Base-by-base conservation (phyloP, 768 basidiomycete genomes). In the Mycena rosella region DNA sequence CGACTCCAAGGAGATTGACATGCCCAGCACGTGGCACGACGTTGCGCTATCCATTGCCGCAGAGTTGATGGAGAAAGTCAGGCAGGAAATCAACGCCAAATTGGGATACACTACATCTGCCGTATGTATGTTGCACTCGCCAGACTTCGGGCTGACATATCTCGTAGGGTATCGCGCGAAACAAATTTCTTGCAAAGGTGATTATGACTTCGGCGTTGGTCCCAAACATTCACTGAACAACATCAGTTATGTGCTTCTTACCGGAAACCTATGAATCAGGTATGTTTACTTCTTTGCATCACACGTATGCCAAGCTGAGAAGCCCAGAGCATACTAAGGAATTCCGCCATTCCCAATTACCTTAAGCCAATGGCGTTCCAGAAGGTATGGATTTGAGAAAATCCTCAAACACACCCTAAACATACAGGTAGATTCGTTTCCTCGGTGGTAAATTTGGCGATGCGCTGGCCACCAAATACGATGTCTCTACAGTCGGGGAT, bases 71-170 rank as follows among this genome's bases (percentile, higher is more conserved):
- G 78, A 81, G n/a, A 88, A 86, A 63, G 86, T 93, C 49, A 84
- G 96, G 69, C 82, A 83, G 58, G 88, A 90, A 57, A 89, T 99
- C 11, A 83, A 84, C 57, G 79, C 81, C 27, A 85, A 87, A 72
- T 84, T 99, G 30, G 93, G 95, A 18, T 99, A 99, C 74, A 96
- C 95, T n/a, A 95, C 92, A 47, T 96, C 95, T 57, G 96, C 96
- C 15, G 96, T 96, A 72, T 71, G 91, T 81, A 36, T 2, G 3
- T 15, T 40, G 14, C 13, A 30, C 56, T 53, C 40, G 2, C 20
- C 17, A 34, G n/a, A 8, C 5, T 27, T 27, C n/a, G 9, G n/a
- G 22, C 42, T 61, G 29, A 60, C 42, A 22, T 11, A 5, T 29
- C 2, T 17, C 36, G 11, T 44, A 96, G 95, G 96, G 96, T 1